Evolutionary conservation across 2,329 filamentous ascomycete genomes (phyloP).

Genomic region (Graphiopsis chlorocephala): DNA sequence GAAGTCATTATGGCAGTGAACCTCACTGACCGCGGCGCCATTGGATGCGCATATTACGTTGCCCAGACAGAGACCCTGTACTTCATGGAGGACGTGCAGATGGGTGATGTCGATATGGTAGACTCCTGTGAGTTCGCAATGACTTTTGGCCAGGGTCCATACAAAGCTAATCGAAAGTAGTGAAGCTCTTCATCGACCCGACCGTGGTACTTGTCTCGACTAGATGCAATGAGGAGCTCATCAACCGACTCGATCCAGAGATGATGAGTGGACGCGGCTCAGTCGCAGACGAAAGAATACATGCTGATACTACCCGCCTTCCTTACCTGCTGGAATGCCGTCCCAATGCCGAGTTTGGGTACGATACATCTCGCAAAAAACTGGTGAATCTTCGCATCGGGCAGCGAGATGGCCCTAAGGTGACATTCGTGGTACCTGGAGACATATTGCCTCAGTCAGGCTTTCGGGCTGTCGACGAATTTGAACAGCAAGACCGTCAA

Average conservation of each 20-base stretch:
- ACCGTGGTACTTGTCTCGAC: conserved; percentile 59
- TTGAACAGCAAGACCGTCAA: conserved; percentile 48
- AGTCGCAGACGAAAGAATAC: conserved; percentile 24
- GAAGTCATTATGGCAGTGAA: conserved; percentile 81
- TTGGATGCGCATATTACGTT: conserved; percentile 84
- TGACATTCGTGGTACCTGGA: conserved; percentile 62
- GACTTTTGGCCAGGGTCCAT: background rate
- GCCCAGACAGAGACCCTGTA: conserved; percentile 67
- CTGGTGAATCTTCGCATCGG: conserved; percentile 59
- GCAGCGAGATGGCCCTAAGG: conserved; percentile 45
- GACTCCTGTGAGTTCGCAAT: conserved; percentile 40
- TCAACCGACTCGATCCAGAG: conserved; percentile 46
- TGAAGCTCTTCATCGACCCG: conserved; percentile 61
- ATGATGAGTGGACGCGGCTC: conserved; percentile 29
- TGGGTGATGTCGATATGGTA: conserved; percentile 63
- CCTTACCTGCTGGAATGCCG: conserved; percentile 65
- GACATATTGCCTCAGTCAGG: conserved; percentile 40
- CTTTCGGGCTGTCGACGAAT: conserved; percentile 40
- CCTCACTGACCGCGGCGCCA: conserved; percentile 63
- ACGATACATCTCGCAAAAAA: conserved; percentile 64
- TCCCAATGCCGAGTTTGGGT: conserved; percentile 69
- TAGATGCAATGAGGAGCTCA: conserved; percentile 51
- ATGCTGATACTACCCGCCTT: conserved; percentile 49
- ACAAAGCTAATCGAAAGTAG: conserved; percentile 37
- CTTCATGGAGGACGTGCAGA: conserved; percentile 72